Conservation (phyloP, 1,284 basidiomycete genomes). For the Pyrrhoderma lamaoense region DNA sequence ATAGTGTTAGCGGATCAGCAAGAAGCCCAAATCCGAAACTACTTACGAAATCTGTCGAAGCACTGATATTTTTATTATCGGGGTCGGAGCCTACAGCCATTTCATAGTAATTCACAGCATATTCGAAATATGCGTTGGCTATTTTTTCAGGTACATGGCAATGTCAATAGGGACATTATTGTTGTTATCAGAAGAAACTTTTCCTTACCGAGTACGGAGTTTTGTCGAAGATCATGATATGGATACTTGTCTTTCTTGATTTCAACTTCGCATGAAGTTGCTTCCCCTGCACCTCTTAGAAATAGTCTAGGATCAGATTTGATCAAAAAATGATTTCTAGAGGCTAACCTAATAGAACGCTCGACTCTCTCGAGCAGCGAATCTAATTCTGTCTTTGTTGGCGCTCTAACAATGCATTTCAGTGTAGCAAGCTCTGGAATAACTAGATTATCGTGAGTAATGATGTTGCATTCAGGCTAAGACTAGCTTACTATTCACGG, state of each 20-base stretch:
- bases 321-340: too few species aligned
- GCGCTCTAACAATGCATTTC: slow-evolving; percentile 66
- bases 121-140: too few species aligned
- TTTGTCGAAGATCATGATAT: slow-evolving; percentile 59
- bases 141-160: too few species aligned
- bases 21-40: neutral
- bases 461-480: too few species aligned
- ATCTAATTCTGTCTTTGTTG: slow-evolving; percentile 52
- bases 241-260: slow-evolving; percentile 31
- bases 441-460: slow-evolving; percentile 36
- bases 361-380: slow-evolving; percentile 50
- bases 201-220: slow-evolving; percentile 44
- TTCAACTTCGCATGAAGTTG: slow-evolving; percentile 61
- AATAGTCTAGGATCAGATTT: neutral
- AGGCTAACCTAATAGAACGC: too few species aligned
- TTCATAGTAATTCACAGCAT: slow-evolving; percentile 52
- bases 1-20: neutral
- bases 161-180: too few species aligned
- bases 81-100: slow-evolving; percentile 34
- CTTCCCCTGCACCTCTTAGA: slow-evolving; percentile 56
- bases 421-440: slow-evolving; percentile 74
- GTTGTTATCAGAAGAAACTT: neutral
- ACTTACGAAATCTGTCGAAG: slow-evolving; percentile 68
- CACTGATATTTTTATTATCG: slow-evolving; percentile 50
- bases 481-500: slow-evolving; percentile 43